Conservation (phyloP, 768 basidiomycete genomes). For the Rossbeevera mucosa region DNA sequence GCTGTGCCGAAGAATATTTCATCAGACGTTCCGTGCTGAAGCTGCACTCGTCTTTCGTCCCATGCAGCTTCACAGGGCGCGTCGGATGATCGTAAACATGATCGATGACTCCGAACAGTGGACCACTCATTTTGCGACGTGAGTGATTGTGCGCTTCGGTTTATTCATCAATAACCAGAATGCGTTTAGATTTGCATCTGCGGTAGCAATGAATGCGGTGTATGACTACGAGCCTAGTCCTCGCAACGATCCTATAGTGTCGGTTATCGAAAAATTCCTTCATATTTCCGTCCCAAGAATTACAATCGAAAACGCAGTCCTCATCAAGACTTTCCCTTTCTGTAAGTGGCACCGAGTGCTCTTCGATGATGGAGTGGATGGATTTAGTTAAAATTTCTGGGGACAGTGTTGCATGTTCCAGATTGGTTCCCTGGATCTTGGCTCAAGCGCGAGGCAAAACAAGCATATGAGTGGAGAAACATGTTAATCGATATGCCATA, state of each 20-base stretch:
- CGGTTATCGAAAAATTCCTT: not conserved
- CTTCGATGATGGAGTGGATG: not conserved
- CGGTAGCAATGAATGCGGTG: conserved; percentile 21
- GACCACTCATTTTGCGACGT: not conserved
- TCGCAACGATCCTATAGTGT: not conserved
- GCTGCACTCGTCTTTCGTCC: conserved; percentile 9
- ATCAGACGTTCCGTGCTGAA: conserved; percentile 15
- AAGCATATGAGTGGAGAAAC: not conserved
- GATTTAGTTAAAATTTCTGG: not conserved
- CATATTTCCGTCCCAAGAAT: not conserved
- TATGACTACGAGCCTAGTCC: conserved; percentile 2
- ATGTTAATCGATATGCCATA: conserved; percentile 4
- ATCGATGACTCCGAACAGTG: conserved; percentile 3
- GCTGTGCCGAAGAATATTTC: conserved; percentile 16
- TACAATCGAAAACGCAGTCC: not conserved
- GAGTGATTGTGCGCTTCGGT: not conserved
- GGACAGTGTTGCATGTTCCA: conserved; percentile 6
- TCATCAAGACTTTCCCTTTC: not conserved
- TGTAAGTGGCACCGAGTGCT: not conserved
- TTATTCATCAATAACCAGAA: not conserved
- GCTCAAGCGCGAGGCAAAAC: conserved; percentile 2
- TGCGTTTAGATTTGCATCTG: conserved; percentile 25
- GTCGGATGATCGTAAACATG: conserved; percentile 8
- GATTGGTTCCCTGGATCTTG: conserved; percentile 11
- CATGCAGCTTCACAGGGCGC: conserved; percentile 14